phyloP scores from a whole-genome alignment of 805 yeast genomes.

The Starmerella khaoyaiensis region DNA sequence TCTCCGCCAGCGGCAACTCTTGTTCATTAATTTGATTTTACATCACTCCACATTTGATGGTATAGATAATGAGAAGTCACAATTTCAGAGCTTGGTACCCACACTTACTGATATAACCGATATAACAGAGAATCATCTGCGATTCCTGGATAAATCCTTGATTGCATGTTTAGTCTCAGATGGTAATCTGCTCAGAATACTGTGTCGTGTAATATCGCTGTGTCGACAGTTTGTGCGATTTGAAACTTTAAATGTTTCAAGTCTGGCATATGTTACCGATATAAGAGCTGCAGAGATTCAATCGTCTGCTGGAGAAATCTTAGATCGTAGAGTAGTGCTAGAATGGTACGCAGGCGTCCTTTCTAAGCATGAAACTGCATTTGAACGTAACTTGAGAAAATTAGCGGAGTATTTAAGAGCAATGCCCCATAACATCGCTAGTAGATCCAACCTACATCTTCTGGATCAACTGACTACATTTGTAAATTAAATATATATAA shows the following conservation, averaged over 20 bases:
- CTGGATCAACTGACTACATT: too few relatives aligned
- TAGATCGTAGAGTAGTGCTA: conserved; percentile 21
- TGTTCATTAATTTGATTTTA: conserved; percentile 42
- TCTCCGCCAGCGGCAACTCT: conserved; percentile 38
- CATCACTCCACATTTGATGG: conserved; percentile 47
- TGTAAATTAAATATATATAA: too few relatives aligned
- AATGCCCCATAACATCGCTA: too few relatives aligned
- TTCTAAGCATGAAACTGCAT: conserved; percentile 27
- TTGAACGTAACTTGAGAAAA: conserved; percentile 26
- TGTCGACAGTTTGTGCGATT: conserved; percentile 24
- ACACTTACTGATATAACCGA: conserved; percentile 32
- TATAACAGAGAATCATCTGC: conserved; percentile 37
- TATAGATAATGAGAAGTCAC: conserved; percentile 41
- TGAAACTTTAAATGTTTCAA: conserved; percentile 18
- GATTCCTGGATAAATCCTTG: conserved; percentile 48
- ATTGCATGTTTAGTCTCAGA: conserved; percentile 57
- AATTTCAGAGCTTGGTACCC: conserved; percentile 28
- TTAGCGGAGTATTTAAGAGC: conserved; percentile 8
- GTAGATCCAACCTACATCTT: too few relatives aligned
- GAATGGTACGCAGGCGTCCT: conserved; percentile 24
- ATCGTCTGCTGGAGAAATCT: conserved; percentile 18
- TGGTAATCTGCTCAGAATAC: conserved; percentile 37
- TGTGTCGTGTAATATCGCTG: conserved; percentile 31
- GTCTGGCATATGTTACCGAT: conserved; percentile 24
- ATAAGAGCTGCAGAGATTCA: conserved; percentile 15